Conservation (phyloP, 2,329 filamentous ascomycete species). For the Coleophoma crateriformis region DNA sequence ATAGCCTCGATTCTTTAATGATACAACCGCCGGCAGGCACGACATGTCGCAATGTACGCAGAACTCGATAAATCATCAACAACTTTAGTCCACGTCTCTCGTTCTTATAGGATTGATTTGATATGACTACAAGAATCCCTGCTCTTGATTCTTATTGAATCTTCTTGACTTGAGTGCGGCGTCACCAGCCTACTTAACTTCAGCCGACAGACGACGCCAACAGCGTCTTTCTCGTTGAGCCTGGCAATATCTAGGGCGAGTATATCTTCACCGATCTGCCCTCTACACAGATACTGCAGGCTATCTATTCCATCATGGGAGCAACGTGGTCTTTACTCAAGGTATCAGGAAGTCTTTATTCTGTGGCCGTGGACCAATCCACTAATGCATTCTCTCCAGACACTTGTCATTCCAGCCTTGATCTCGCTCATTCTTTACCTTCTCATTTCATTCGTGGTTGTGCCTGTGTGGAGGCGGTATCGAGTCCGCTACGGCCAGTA, state of each 20-base stretch:
- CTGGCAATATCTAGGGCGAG: constrained; percentile 3
- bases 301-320: constrained; percentile 15
- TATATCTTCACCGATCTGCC: constrained; percentile 23
- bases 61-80: too few relatives aligned
- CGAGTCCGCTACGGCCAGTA: constrained; percentile 69
- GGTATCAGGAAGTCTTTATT: constrained; percentile 9
- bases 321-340: constrained; percentile 22
- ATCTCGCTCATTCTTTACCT: constrained; percentile 68
- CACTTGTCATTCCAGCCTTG: constrained; percentile 62
- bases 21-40: too few relatives aligned
- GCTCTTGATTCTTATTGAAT: too few relatives aligned
- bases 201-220: too few relatives aligned
- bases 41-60: not conserved
- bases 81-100: too few relatives aligned
- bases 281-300: constrained; percentile 24
- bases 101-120: too few relatives aligned
- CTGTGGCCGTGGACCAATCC: not conserved
- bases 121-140: too few relatives aligned
- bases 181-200: too few relatives aligned
- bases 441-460: constrained; percentile 55
- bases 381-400: constrained; percentile 38
- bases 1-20: not conserved
- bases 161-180: too few relatives aligned
- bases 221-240: too few relatives aligned
- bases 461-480: constrained; percentile 66